These are phyloP conservation scores for Thecaphora frezii DNA, from an alignment of 1,284 basidiomycete species.

Conservation along the genomic window DNA sequence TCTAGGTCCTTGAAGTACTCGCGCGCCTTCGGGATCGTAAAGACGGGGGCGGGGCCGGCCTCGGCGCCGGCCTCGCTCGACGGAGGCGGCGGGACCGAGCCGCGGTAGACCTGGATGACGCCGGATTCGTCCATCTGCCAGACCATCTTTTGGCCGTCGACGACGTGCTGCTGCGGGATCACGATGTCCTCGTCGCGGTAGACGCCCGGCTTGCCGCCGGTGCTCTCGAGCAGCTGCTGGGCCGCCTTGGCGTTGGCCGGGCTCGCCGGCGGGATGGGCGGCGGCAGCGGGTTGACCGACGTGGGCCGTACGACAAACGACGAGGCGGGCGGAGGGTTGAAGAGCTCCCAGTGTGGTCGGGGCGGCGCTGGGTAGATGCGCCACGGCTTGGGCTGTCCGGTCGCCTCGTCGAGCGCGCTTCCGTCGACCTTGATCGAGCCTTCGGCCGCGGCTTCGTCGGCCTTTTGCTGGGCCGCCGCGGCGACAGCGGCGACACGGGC, in stretches of 20 bases:
- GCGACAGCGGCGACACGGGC: conserved; percentile 18
- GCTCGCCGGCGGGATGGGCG: conserved; percentile 52
- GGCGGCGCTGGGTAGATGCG: conserved; percentile 56
- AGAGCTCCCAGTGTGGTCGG: conserved; percentile 57
- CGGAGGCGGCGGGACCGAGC: conserved; percentile 18
- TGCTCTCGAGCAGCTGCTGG: conserved; percentile 52
- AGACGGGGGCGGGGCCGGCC: conserved; percentile 64
- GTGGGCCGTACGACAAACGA: conserved; percentile 51
- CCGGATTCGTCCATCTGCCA: conserved; percentile 52
- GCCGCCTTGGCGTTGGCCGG: conserved; percentile 55
- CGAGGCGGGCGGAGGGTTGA: conserved; percentile 53
- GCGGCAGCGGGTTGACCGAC: conserved; percentile 46
- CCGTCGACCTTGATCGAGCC: conserved; percentile 53
- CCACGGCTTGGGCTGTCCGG: conserved; percentile 51
- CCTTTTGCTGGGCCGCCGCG: conserved; percentile 8
- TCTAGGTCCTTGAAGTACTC: conserved; percentile 98
- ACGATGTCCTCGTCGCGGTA: conserved; percentile 40
- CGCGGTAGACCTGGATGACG: conserved; percentile 52
- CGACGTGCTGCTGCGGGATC: conserved; percentile 37
- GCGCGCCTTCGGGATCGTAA: conserved; percentile 79
- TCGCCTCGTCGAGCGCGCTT: conserved; percentile 25
- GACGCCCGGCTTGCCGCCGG: conserved; percentile 54
- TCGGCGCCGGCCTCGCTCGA: conserved; percentile 25
- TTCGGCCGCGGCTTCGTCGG: conserved; percentile 16
- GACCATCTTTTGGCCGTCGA: conserved; percentile 23